Base-by-base conservation (phyloP, 352 stramenopile species). In the Globisporangium camurandrum region DNA sequence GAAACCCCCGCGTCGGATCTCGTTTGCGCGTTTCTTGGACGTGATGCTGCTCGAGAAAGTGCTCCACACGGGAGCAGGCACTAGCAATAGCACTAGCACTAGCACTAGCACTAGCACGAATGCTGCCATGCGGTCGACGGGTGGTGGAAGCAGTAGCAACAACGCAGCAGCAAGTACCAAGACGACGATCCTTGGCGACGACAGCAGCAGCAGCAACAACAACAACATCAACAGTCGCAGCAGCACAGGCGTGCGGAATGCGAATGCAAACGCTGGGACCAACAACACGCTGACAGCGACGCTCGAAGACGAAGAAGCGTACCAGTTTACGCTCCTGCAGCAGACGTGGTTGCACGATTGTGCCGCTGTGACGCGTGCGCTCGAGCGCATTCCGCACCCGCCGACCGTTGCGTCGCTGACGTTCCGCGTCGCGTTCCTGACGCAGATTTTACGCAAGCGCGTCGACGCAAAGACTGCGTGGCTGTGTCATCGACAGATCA, bases 401-500 rank as follows among this genome's bases (percentile, higher is more conserved):
- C 70, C 65, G 16, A 87, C 75, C 0, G 74, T 63, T 0, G 66
- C 75, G 33, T 72, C 71, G 22, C 54, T 90, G n/a, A 63, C 60
- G 23, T 84, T 88, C 54, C 74, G 75, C 41, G 68, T 86, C 4
- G 59, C 64, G 9, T 87, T 90, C 51, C 63, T 90, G 40, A 69
- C 70, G 20, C 75, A 88, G 45, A 64, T 90, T 36, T 56, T 88
- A 8, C 52, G 51, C 28, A 76, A 79, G 16, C 67, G 72, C 24
- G 76, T 88, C 20, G 79, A 90, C 53, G 66, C 76, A 11, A 86
- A 88, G 64, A 90, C 76, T 2, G 79, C 79, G 51, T 90, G 79
- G 79, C 64, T 87, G 45, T 86, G 76, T 49, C 74, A 88, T 62
- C 71, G 68, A 0, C 76, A 86, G 65, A 88, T 87, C 58, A 80